Evolutionary conservation across 352 stramenopile species (phyloP).

Genomic region (Phytophthora kernoviae): DNA sequence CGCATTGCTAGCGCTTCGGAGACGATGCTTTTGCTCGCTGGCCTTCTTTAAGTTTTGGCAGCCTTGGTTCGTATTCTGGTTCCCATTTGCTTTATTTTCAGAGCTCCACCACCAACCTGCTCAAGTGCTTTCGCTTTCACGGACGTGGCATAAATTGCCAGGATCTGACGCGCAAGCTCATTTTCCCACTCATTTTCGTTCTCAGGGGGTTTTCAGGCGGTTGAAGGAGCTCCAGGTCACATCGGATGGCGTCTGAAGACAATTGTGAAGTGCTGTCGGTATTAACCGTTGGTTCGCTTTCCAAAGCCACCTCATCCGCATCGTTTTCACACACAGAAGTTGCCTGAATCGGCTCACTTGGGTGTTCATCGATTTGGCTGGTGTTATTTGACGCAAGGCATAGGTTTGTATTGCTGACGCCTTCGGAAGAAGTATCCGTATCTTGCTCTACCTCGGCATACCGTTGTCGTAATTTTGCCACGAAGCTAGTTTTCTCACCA

Average conservation of each 20-base stretch:
- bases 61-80: not conserved
- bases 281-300: not conserved
- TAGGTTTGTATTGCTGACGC: not conserved
- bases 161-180: slow-evolving; percentile 88
- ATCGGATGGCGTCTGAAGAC: slow-evolving; percentile 24
- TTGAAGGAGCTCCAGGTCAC: slow-evolving; percentile 61
- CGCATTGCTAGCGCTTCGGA: not conserved
- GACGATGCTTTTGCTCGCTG: not conserved
- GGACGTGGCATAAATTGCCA: slow-evolving; percentile 86
- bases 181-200: slow-evolving; percentile 91
- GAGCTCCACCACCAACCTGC: slow-evolving; percentile 3
- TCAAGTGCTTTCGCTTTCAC: slow-evolving; percentile 61
- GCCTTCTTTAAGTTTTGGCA: not conserved
- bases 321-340: not conserved
- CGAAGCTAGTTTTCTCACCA: slow-evolving; percentile 25
- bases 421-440: not conserved
- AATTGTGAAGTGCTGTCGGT: not conserved
- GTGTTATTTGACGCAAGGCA: not conserved
- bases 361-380: not conserved
- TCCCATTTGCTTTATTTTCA: slow-evolving; percentile 9
- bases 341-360: not conserved
- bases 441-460: slow-evolving; percentile 4
- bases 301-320: not conserved
- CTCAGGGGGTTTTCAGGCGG: slow-evolving; percentile 52
- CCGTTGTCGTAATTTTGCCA: slow-evolving; percentile 36